Percentiles rank a stretch among this genome's conserved stretches.
phyloP scores from a whole-genome alignment of 441 rosid species.

The Hura crepitans region DNA sequence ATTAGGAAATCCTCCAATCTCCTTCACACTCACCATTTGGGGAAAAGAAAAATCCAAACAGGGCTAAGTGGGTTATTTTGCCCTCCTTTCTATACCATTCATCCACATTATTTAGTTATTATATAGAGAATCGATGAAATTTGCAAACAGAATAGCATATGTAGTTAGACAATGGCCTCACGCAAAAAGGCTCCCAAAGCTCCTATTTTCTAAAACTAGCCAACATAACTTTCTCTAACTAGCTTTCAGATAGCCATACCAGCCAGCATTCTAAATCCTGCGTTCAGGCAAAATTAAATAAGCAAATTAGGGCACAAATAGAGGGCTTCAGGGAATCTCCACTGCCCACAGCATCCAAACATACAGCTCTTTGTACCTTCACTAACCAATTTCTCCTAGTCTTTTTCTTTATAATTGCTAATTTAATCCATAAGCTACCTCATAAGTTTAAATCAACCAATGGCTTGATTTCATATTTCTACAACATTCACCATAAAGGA shows the following conservation, averaged over 20 bases:
- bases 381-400: neutral
- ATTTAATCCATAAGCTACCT: neutral
- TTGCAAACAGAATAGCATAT: neutral
- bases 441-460: slow-evolving; percentile 4
- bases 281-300: neutral
- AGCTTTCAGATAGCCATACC: neutral
- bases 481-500: neutral
- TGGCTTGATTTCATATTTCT: neutral
- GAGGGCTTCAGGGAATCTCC: neutral
- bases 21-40: neutral
- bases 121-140: neutral
- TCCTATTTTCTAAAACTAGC: neutral
- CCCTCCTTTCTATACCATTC: neutral
- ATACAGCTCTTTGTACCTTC: neutral
- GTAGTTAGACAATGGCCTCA: neutral
- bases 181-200: neutral
- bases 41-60: neutral
- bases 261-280: neutral
- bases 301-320: neutral
- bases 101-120: neutral
- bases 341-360: neutral
- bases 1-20: neutral
- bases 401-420: neutral
- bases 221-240: neutral
- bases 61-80: neutral